A percentile compares a stretch with the other conserved stretches of the same genome.
Conservation (phyloP, 139 green algal species). For the Tetratostichococcus sp. region DNA sequence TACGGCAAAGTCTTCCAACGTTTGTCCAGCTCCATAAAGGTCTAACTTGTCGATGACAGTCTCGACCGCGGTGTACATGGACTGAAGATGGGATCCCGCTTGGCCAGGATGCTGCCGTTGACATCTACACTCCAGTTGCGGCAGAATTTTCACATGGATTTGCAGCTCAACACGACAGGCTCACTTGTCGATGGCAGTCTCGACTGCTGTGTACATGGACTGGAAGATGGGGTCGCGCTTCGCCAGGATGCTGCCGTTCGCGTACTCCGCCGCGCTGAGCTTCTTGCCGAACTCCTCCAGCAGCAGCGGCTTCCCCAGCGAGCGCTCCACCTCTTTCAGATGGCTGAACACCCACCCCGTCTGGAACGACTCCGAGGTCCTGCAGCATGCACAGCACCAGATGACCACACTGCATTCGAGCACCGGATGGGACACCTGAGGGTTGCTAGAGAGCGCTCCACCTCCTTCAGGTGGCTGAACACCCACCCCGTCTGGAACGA, state of each 20-base stretch:
- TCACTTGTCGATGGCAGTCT: not conserved
- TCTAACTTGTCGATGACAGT: not conserved
- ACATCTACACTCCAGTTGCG: not conserved
- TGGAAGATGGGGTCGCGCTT: constrained; percentile 16
- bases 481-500: constrained; percentile 22
- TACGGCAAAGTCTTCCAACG: not conserved
- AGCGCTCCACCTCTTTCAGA: constrained; percentile 13
- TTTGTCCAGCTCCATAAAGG: not conserved
- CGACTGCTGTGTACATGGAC: constrained; percentile 3
- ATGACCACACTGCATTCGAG: too few relatives aligned
- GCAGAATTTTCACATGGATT: not conserved
- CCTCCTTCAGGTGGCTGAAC: constrained; percentile 29
- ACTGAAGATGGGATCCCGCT: constrained; percentile 17
- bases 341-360: constrained; percentile 30
- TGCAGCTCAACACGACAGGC: not conserved
- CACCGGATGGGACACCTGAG: too few relatives aligned
- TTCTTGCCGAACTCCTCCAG: constrained; percentile 75
- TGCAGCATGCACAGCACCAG: not conserved
- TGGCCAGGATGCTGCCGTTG: not conserved
- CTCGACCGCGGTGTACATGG: constrained; percentile 2
- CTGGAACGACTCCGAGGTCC: constrained; percentile 3
- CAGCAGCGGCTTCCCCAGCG: constrained; percentile 69
- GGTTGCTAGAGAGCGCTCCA: constrained; percentile 17
- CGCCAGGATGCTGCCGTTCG: constrained; percentile 5
- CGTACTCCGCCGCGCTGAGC: not conserved